Percentiles rank a stretch among this genome's conserved stretches.
Evolutionary conservation across 805 yeast species (phyloP).

Genomic region (Hanseniaspora thailandica): DNA sequence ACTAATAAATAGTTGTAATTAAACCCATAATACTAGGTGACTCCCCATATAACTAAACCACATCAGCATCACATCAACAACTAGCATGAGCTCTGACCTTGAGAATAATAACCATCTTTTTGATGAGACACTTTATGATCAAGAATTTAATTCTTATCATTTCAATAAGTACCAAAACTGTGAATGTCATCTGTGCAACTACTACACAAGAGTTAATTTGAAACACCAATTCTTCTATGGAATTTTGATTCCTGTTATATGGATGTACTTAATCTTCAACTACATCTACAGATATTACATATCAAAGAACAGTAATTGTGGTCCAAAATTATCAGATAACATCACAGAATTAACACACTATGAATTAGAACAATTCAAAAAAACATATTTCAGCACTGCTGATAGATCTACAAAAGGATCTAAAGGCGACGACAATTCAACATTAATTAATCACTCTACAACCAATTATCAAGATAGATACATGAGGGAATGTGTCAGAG

Average conservation of each 20-base stretch:
- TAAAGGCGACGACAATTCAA: neutral
- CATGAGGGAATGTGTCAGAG: neutral
- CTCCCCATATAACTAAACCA: too few species aligned
- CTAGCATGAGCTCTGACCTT: neutral
- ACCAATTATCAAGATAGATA: neutral
- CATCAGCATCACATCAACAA: neutral
- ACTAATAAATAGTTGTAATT: too few species aligned
- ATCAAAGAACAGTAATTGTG: neutral
- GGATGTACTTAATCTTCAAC: neutral
- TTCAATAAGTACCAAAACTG: neutral
- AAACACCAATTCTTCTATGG: conserved; percentile 2
- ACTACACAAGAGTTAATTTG: neutral
- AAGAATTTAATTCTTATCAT: neutral
- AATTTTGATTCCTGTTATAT: neutral
- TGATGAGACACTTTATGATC: neutral
- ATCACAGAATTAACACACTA: neutral
- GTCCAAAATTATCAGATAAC: neutral
- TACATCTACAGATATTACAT: neutral
- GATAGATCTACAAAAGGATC: neutral
- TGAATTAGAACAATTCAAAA: neutral
- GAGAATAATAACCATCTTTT: neutral
- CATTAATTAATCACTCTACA: neutral
- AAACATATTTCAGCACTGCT: neutral
- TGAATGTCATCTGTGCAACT: conserved; percentile 1
- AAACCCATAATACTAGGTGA: too few species aligned